These are phyloP conservation scores for Patellifolia procumbens DNA, from an alignment of 179 eudicot species.

Conservation along the genomic window DNA sequence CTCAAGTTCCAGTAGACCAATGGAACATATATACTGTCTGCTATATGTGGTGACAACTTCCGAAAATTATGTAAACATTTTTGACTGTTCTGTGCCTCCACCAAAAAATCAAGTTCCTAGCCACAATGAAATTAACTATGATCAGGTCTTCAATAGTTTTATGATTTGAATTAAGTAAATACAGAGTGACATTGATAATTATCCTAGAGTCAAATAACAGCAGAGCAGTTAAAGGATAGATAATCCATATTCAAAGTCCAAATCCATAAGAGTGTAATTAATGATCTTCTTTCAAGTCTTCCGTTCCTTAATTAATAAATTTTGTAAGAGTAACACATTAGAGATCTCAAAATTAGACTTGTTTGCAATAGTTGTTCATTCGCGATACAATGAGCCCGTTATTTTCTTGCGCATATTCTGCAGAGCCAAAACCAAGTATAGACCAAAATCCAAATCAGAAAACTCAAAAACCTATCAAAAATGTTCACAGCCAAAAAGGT, in stretches of 20 bases:
- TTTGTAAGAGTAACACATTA: background rate
- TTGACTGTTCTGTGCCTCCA: slow-evolving; percentile 88
- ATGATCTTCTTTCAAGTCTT: background rate
- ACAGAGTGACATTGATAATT: background rate
- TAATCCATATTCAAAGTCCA: background rate
- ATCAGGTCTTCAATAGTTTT: background rate
- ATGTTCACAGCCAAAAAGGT: background rate
- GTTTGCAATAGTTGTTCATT: background rate
- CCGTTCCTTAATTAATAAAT: no score
- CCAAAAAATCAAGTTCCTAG: slow-evolving; percentile 92
- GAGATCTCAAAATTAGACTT: background rate
- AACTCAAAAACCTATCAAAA: background rate
- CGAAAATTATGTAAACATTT: slow-evolving; percentile 88
- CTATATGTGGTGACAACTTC: slow-evolving; percentile 87
- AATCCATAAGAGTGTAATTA: background rate
- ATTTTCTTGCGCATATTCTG: background rate
- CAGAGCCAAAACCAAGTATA: background rate
- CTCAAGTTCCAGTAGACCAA: slow-evolving; percentile 80
- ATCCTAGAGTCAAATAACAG: background rate
- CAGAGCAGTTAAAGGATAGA: background rate
- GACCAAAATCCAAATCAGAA: background rate
- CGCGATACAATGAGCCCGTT: background rate
- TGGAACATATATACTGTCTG: slow-evolving; percentile 85
- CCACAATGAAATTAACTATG: slow-evolving; percentile 23
- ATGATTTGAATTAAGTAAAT: background rate